Base-by-base conservation (phyloP, 148 eudicot genomes). In the Amaranthus hypochondriacus region DNA sequence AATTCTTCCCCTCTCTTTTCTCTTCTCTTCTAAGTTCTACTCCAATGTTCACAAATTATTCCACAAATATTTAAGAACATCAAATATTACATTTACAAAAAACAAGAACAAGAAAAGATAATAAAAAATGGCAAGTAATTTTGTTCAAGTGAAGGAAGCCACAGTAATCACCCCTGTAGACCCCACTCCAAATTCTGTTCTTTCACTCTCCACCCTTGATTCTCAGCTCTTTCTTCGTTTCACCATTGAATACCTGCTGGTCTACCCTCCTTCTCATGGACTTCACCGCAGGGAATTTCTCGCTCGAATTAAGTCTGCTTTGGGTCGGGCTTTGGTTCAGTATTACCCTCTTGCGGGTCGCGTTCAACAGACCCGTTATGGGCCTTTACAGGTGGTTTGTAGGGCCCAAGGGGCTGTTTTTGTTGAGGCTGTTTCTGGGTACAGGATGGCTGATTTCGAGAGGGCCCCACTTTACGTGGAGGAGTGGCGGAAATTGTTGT, bases 171-270 rank as follows among this genome's bases (percentile, higher is more conserved):
- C 87, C n/a, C 95, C 97, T 7, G 77, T 88, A 4, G 81, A 81
- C 1, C 76, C 84, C 46, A 92, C 95, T 4, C 95, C 95, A 0
- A 39, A 65, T 7, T 78, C 74, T 5, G 62, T 77, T 2, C 97
- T 92, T 75, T 28, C 83, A 0, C 89, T 92, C 64, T 92, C 97
- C 8, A 74, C 97, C 28, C 76, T 92, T 59, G 97, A 92, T 48
- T 92, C 97, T 18, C 97, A 92, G 66, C 86, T 83, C 57, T 89
- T 92, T 72, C 83, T 89, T 9, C 86, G 97, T 6, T 92, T 89
- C 79, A 78, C 92, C 10, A 81, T 89, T 56, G 97, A 92, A 55
- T 92, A 92, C 48, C 70, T 92, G n/a, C 80, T 92, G 0, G 75
- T 89, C 58, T 89, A 80, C 84, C 48, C 5, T 4, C 81, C 86